Evolutionary conservation across 2,329 filamentous ascomycete genomes (phyloP).

Genomic region (Exophiala calicioides): DNA sequence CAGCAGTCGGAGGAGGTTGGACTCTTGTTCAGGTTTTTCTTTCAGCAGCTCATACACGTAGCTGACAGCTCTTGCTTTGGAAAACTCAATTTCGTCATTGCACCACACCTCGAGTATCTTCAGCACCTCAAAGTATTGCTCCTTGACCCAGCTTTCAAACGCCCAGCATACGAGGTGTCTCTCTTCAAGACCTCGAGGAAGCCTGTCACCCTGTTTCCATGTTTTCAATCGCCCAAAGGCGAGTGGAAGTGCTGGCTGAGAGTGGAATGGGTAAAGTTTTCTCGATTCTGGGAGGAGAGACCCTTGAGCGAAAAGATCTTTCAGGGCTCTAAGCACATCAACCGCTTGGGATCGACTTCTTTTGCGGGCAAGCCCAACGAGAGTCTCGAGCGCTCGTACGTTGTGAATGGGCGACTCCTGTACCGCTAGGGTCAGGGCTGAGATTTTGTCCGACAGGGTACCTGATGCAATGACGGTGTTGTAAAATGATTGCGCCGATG

Average conservation of each 20-base stretch:
- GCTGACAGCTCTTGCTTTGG: conserved; percentile 80
- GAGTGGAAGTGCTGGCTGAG: conserved; percentile 74
- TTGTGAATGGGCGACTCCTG: conserved; percentile 97
- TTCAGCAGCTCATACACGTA: conserved; percentile 90
- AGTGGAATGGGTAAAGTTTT: conserved; percentile 75
- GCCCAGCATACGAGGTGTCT: conserved; percentile 83
- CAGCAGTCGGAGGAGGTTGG: conserved; percentile 83
- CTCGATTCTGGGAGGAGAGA: conserved; percentile 79
- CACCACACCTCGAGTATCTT: conserved; percentile 92
- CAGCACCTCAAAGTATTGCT: conserved; percentile 87
- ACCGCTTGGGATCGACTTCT: conserved; percentile 91
- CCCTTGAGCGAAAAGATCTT: conserved; percentile 90
- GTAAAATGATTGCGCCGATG: conserved; percentile 92
- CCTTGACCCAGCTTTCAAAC: conserved; percentile 94
- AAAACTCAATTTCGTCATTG: conserved; percentile 92
- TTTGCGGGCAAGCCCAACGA: conserved; percentile 83
- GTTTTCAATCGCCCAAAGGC: conserved; percentile 50
- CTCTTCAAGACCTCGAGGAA: conserved; percentile 74
- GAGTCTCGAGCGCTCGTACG: conserved; percentile 79
- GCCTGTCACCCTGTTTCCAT: conserved; percentile 69
- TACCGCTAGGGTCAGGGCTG: conserved; percentile 86
- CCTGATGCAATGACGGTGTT: conserved; percentile 95
- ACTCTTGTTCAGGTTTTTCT: conserved; percentile 96
- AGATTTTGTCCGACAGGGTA: conserved; percentile 95
- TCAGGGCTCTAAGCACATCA: conserved; percentile 86